These are phyloP conservation scores for Cucumis hystrix DNA, from an alignment of 306 rosid species.

Conservation along the genomic window DNA sequence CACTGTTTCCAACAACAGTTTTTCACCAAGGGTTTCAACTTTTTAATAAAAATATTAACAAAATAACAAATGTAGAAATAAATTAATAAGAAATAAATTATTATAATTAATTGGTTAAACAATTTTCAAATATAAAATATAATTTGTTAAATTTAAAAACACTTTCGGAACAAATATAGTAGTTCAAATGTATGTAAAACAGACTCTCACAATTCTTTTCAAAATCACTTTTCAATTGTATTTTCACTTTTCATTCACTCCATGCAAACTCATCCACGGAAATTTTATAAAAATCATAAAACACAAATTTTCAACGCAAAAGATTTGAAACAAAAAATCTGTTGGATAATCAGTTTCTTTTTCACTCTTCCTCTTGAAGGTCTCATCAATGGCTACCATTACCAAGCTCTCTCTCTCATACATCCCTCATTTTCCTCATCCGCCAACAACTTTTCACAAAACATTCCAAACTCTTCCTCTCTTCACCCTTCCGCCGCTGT, in stretches of 20 bases:
- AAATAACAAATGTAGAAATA: too few species aligned
- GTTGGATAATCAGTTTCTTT: neutral
- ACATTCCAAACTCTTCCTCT: slow-evolving; percentile 10
- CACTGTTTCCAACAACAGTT: too few species aligned
- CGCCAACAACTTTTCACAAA: slow-evolving; percentile 11
- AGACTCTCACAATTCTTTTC: too few species aligned
- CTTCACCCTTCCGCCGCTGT: slow-evolving; percentile 8
- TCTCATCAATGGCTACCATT: slow-evolving; percentile 47
- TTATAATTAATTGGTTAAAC: too few species aligned
- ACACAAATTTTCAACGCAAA: neutral
- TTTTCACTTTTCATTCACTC: neutral
- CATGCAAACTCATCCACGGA: neutral
- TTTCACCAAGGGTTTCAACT: too few species aligned
- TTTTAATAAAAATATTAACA: too few species aligned
- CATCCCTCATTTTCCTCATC: slow-evolving; percentile 13
- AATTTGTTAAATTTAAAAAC: too few species aligned
- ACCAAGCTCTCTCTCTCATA: slow-evolving; percentile 22
- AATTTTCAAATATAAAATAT: too few species aligned
- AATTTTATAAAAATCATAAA: neutral
- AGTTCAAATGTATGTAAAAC: too few species aligned
- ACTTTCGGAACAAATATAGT: too few species aligned
- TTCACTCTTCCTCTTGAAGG: neutral
- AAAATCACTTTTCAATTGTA: too few species aligned
- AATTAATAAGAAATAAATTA: too few species aligned
- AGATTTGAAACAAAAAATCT: neutral